A percentile compares a stretch with the other conserved stretches of the same genome.
Conservation (phyloP, 202 grass and related monocot species). For the Zoysia matrella region DNA sequence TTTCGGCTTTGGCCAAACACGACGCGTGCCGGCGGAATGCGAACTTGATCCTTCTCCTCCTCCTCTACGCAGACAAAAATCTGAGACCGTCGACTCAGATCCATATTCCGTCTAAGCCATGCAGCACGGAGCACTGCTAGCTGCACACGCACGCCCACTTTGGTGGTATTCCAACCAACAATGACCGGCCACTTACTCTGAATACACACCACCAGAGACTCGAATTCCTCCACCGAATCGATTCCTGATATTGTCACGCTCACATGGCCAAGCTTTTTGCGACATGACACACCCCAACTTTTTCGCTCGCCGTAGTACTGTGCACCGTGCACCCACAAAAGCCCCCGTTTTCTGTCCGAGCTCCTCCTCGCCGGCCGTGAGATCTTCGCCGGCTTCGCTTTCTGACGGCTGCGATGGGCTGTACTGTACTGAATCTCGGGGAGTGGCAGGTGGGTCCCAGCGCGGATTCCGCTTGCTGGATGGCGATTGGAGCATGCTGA, state of each 20-base stretch:
- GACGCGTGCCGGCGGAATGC: slow-evolving; percentile 17
- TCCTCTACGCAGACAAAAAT: background rate
- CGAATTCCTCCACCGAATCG: slow-evolving; percentile 33
- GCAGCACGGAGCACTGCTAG: background rate
- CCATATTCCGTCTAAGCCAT: background rate
- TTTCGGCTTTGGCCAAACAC: background rate
- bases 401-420: slow-evolving; percentile 12
- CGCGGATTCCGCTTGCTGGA: slow-evolving; percentile 6
- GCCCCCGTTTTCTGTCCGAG: background rate
- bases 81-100: background rate
- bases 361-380: background rate
- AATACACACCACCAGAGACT: background rate
- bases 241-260: slow-evolving; percentile 25
- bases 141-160: too few species aligned
- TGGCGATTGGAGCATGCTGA: slow-evolving; percentile 26
- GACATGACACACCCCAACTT: slow-evolving; percentile 20
- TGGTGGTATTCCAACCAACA: background rate
- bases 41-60: slow-evolving; percentile 9
- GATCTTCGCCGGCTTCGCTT: background rate
- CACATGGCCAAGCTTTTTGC: slow-evolving; percentile 8
- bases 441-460: background rate
- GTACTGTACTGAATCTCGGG: slow-evolving; percentile 5
- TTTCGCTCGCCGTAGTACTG: background rate
- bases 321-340: background rate
- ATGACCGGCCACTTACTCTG: too few species aligned